Evolutionary conservation across 306 rosid genomes (phyloP), one percentile per base, ranked within the genome.

Genomic region (Sindora glabra): DNA sequence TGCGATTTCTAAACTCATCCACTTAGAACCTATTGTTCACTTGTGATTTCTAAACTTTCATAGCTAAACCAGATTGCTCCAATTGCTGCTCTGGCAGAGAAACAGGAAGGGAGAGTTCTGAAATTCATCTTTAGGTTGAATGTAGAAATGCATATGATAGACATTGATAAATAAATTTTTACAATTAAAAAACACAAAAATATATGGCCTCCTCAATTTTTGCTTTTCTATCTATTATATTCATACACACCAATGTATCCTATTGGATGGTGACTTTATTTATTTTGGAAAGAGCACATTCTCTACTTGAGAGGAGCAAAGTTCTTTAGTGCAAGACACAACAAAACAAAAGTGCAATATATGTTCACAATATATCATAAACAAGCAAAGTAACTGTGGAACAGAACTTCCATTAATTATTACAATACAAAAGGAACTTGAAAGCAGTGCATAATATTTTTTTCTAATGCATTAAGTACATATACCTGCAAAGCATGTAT

Each of bases 401-500:
- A 70, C 40, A 36, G 26, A 34, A 34, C 19, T 16, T 12, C 18
- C 55, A 61, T 17, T 19, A 59, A 65, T 65, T 8, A 41, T 27
- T 22, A n/a, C 9, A 24, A 39, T 18, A 22, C 14, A 48, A 1
- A 38, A 25, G 39, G 64, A 52, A 5, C 34, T 25, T 48, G 51
- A 62, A 40, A 37, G 27, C 6, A 30, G 55, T 65, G 67, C 23
- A 21, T 22, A 38, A 39, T 32, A 65, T 8, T 48, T 65, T 19
- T 11, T 47, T 77, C 15, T 1, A 57, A 62, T 57, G 47, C 33
- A 18, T 54, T 55, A 64, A 19, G 48, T 10, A 25, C 32, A 69
- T 80, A 62, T 77, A 88, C 99, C 99, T 92, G 96, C 78, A 89
- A 69, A 67, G 99, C 96, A 71, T 92, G 99, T 60, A 92, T 92